Base-by-base conservation (phyloP, 768 basidiomycete genomes). In the Coprinopsis strossmayeri region DNA sequence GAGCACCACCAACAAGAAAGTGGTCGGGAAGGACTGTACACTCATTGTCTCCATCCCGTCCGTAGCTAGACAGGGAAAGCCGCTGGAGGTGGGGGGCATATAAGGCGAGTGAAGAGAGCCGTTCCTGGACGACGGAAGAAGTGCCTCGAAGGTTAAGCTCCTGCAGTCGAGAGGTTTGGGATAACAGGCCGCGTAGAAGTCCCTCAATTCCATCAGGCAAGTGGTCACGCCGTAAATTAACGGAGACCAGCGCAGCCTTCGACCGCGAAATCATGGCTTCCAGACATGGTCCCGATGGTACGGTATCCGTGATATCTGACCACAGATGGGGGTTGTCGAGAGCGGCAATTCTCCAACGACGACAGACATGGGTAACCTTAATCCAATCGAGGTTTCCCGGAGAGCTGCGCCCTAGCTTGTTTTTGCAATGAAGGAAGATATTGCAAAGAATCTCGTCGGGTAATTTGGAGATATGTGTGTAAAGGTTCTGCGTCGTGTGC, bases 1-100 rank as follows among this genome's bases (percentile, higher is more conserved):
- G 45, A n/a, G 30, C 45, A 3, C 32, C 45, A 3, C 45, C 45
- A 20, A 5, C 3, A n/a, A 46, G 30, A 35, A 46, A 46, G 5
- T 17, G 7, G 10, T 34, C 30, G 10, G 45, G 45, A n/a, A 46
- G 30, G n/a, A n/a, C n/a, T n/a, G n/a, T n/a, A n/a, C n/a, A n/a
- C n/a, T n/a, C n/a, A n/a, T n/a, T n/a, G n/a, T n/a, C n/a, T n/a
- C n/a, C n/a, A n/a, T n/a, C n/a, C n/a, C n/a, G n/a, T n/a, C n/a
- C n/a, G n/a, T n/a, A n/a, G n/a, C n/a, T n/a, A n/a, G n/a, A n/a
- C n/a, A n/a, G n/a, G n/a, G n/a, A n/a, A n/a, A n/a, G n/a, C n/a
- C n/a, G n/a, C n/a, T n/a, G n/a, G n/a, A n/a, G n/a, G n/a, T n/a
- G n/a, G n/a, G n/a, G n/a, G n/a, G n/a, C n/a, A n/a, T n/a, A n/a